Evolutionary conservation across 2,329 filamentous ascomycete genomes (phyloP).

Genomic region (Xylariales sp.): DNA sequence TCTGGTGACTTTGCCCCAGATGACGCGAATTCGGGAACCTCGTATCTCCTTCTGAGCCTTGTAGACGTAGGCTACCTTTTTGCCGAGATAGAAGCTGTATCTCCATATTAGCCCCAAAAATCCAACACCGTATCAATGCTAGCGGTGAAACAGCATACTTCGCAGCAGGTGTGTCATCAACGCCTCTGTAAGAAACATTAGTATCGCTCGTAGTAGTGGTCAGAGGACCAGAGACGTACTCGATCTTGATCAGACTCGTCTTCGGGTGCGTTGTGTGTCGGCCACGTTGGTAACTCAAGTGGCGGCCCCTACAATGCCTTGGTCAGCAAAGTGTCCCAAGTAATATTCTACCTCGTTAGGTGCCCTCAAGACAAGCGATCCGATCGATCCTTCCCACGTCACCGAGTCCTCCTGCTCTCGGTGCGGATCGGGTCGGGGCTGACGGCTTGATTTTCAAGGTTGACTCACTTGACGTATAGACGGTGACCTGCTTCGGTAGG

Average conservation of each 20-base stretch:
- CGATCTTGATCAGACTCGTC: constrained; percentile 95
- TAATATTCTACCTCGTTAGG: neutral
- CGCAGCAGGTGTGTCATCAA: constrained; percentile 84
- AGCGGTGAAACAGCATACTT: constrained; percentile 58
- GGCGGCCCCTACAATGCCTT: constrained; percentile 69
- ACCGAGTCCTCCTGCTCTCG: too few relatives aligned
- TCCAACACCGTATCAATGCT: neutral
- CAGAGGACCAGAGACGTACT: too few relatives aligned
- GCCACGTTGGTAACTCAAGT: constrained; percentile 95
- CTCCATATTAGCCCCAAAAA: constrained; percentile 16
- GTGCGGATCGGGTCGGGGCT: too few relatives aligned
- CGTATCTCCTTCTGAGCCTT: constrained; percentile 90
- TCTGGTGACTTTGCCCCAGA: constrained; percentile 98
- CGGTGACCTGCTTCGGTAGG: constrained; percentile 83
- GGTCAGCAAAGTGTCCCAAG: constrained; percentile 16
- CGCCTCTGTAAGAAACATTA: too few relatives aligned
- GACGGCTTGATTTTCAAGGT: constrained; percentile 11
- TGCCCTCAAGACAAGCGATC: too few relatives aligned
- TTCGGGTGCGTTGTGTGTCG: constrained; percentile 87
- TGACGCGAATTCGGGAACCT: constrained; percentile 97
- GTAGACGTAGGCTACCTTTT: constrained; percentile 99
- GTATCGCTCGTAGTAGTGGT: too few relatives aligned
- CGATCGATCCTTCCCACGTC: too few relatives aligned
- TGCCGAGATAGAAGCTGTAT: constrained; percentile 87
- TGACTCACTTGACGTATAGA: constrained; percentile 88